Base-by-base conservation (phyloP, 441 rosid genomes). In the Erysimum cheiri region DNA sequence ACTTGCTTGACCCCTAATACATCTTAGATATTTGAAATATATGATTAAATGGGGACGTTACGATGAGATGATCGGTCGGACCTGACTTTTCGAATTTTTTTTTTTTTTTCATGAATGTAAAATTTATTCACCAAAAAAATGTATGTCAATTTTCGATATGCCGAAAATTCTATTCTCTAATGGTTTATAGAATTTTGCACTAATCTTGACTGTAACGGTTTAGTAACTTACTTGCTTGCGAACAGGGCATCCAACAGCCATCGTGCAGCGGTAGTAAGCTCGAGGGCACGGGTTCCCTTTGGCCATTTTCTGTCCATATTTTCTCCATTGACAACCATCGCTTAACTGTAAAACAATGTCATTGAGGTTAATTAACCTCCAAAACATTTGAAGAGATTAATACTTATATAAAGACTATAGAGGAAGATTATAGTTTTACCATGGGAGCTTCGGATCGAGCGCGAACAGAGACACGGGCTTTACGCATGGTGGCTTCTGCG, bases 271-370 rank as follows among this genome's bases (percentile, higher is more conserved):
- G 53, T 93, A 93, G 64, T 93, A 93, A 80, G 97, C 96, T 62
- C 98, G 82, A 32, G 98, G 98, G n/a, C 96, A 89, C 0, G 98
- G 98, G 64, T 93, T 93, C 60, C 98, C 98, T 76, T 93, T 93
- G 0, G 97, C 96, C 94, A 93, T 89, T 69, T 93, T 93, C 46
- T 93, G 97, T 36, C 98, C 98, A 19, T 93, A 93, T 70, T 93
- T 93, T 61, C 97, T 70, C 98, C 88, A 84, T 58, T 82, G 88
- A 41, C 88, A 84, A 40, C 88, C 98, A 78, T 93, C 98, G 2
- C 80, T 83, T 28, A 93, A 84, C 98, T 92, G 69, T 19, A 60
- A 40, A 49, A 24, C 13, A 43, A 31, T 40, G 3, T 8, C 71
- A 47, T 4, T 57, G 17, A 47, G 5, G 26, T 70, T 22, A 3